phyloP scores from a whole-genome alignment of 139 green algal species.

The Picochlorum sp. region DNA sequence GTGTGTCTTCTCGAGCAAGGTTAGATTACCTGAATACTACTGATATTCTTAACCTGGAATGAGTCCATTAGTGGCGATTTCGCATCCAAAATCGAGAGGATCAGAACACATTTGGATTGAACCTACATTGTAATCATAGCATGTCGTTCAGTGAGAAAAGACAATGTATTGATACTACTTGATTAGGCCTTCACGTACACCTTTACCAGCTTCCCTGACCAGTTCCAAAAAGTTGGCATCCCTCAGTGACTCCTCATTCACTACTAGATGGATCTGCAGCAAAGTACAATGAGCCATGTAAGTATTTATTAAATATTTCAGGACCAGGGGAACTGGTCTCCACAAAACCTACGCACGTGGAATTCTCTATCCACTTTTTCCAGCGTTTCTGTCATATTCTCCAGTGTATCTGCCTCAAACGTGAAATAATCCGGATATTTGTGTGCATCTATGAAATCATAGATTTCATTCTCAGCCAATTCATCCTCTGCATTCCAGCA shows the following conservation, averaged over 20 bases:
- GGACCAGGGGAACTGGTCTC: too few relatives aligned
- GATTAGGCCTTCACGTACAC: too few relatives aligned
- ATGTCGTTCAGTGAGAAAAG: too few relatives aligned
- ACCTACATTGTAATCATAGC: background rate
- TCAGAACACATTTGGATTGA: background rate
- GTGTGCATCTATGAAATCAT: background rate
- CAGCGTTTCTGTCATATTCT: background rate
- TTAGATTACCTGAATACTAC: background rate
- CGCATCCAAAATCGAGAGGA: background rate
- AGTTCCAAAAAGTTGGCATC: too few relatives aligned
- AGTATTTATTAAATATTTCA: too few relatives aligned
- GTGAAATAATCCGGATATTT: background rate
- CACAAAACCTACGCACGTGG: background rate
- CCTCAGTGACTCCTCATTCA: too few relatives aligned
- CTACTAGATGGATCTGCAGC: too few relatives aligned
- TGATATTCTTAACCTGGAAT: background rate
- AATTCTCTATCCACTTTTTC: constrained; percentile 3
- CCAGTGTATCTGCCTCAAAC: background rate
- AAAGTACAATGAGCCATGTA: too few relatives aligned
- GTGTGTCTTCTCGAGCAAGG: background rate
- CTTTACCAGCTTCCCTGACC: too few relatives aligned
- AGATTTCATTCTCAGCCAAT: background rate
- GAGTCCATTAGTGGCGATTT: background rate
- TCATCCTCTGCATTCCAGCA: background rate
- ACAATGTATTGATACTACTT: too few relatives aligned